Evolutionary conservation across 345 rosid genomes (phyloP), one percentile per base, ranked within the genome.

Genomic region (Physaria fendleri): DNA sequence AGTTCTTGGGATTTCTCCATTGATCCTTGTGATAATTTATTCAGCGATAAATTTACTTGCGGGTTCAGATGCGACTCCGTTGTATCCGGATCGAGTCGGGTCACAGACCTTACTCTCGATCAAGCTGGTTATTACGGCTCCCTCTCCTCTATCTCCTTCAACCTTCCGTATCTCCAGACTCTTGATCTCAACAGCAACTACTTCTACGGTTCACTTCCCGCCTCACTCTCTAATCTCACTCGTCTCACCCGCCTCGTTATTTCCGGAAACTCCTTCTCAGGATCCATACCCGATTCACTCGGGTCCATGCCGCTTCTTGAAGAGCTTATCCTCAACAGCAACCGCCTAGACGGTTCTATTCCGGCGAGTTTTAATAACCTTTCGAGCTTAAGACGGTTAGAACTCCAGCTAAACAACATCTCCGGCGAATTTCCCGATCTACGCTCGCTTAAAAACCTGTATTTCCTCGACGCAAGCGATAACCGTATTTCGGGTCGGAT

Each of bases 1-100:
- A 75, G 80, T 57, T 78, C 96, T 0, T 91, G 96, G 98, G 87
- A 91, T 62, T 91, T 91, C 77, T 63, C 85, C 4, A 48, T 75
- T 28, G 98, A 88, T 60, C 98, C 96, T 6, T 91, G 96, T 53
- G 98, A 85, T 74, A 56, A 9, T 72, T 73, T 85, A 30, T 91
- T 80, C 78, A 62, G 85, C 56, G 90, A 88, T 12, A 58, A 64
- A 17, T 88, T 91, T 85, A 82, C 87, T 0, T 91, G 98, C 52
- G 98, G 98, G 12, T 88, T 91, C 82, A 79, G 96, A 35, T 91
- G 98, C 69, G 95, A 87, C 61, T 4, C 49, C 16, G 39, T 61
- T 1, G 79, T 69, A 34, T 74, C 87, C 9, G 81, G 75, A 1
- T 9, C 54, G 4, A 53, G 73, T 47, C 85, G 98, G 65, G 75